phyloP scores from a whole-genome alignment of 495 filamentous ascomycete genomes.

The Aspergillus homomorphus region DNA sequence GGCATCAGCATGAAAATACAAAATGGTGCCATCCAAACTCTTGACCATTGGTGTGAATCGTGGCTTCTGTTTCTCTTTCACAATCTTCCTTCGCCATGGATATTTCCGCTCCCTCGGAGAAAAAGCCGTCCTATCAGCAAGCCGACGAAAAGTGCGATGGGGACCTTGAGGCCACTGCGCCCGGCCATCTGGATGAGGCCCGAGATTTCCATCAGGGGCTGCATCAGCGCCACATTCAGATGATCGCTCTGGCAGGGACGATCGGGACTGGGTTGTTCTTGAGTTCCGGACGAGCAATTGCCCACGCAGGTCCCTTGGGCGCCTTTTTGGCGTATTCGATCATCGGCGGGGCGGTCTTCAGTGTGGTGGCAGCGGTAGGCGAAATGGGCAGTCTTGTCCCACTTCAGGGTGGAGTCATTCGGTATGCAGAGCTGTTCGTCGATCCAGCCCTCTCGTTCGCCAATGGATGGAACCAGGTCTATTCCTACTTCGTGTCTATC shows the following conservation, averaged over 20 bases:
- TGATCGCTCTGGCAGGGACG: constrained; percentile 48
- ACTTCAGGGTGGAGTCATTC: constrained; percentile 63
- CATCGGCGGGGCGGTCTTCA: constrained; percentile 52
- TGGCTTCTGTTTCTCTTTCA: neutral
- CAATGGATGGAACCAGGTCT: constrained; percentile 62
- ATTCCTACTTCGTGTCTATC: constrained; percentile 22
- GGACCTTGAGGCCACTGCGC: constrained; percentile 1
- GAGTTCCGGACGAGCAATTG: constrained; percentile 61
- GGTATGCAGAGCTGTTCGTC: constrained; percentile 64
- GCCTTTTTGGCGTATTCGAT: constrained; percentile 60
- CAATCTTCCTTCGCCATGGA: neutral
- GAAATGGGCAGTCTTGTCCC: constrained; percentile 75
- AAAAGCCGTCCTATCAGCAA: neutral
- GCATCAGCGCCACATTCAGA: constrained; percentile 37
- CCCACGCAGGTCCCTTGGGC: constrained; percentile 59
- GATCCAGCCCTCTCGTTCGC: constrained; percentile 68
- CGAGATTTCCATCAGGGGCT: constrained; percentile 17
- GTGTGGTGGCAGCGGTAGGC: constrained; percentile 48
- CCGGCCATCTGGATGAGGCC: constrained; percentile 1
- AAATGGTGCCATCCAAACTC: neutral
- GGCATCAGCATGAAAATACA: neutral
- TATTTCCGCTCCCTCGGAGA: neutral
- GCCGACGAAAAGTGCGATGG: neutral
- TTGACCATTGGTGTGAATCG: neutral
- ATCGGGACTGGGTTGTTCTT: constrained; percentile 74